Percentiles rank a stretch among this genome's conserved stretches.
phyloP scores from a whole-genome alignment of 768 basidiomycete genomes.

The Gloeophyllum trabeum region DNA sequence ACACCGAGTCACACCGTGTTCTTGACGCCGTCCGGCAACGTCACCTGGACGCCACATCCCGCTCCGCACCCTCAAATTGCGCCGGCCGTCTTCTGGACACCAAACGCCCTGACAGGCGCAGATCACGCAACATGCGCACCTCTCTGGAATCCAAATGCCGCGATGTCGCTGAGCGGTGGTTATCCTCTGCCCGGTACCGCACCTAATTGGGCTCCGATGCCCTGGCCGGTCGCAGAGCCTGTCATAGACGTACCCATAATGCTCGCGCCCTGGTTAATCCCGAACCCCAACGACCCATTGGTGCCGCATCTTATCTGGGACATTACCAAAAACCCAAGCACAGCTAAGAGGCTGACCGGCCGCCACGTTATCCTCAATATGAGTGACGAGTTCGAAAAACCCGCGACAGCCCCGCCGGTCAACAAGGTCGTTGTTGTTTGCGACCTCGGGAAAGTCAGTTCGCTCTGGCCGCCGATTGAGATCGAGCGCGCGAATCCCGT shows the following conservation, averaged over 20 bases:
- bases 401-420: constrained; percentile 13
- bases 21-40: neutral
- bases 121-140: neutral
- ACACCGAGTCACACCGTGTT: neutral
- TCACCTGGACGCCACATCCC: neutral
- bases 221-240: neutral
- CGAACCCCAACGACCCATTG: constrained; percentile 18
- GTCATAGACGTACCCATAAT: neutral
- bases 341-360: constrained; percentile 18
- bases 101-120: neutral
- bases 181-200: neutral
- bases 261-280: constrained; percentile 17
- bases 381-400: constrained; percentile 7
- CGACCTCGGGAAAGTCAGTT: constrained; percentile 7
- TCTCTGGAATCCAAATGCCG: neutral
- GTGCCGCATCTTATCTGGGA: constrained; percentile 25
- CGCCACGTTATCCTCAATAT: constrained; percentile 15
- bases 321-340: constrained; percentile 19
- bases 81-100: neutral
- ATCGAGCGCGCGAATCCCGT: constrained; percentile 22
- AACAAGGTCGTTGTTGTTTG: constrained; percentile 14
- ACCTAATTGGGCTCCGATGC: neutral
- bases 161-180: neutral
- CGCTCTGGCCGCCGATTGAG: constrained; percentile 37
- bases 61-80: neutral